These are phyloP conservation scores for Viola pubescens DNA, from an alignment of 441 rosid species.

Conservation along the genomic window DNA sequence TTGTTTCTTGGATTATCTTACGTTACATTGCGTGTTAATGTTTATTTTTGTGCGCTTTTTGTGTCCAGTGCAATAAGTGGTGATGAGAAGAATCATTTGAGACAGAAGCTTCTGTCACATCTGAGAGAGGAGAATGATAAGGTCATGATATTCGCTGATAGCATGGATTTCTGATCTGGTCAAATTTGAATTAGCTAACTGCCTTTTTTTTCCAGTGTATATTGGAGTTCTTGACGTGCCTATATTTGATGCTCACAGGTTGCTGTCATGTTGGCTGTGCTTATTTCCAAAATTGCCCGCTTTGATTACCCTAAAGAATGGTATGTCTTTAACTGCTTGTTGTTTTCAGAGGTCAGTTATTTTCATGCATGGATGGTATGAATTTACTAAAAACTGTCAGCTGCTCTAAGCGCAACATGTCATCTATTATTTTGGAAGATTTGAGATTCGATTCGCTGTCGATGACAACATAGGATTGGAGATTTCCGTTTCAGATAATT, in stretches of 20 bases:
- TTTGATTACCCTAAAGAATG: slow-evolving; percentile 96
- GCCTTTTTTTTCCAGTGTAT: background rate
- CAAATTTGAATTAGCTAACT: no score
- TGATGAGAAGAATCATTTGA: slow-evolving; percentile 78
- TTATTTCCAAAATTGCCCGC: slow-evolving; percentile 90
- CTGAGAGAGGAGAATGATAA: slow-evolving; percentile 80
- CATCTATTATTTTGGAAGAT: no score
- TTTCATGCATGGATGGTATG: background rate
- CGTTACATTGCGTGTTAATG: background rate
- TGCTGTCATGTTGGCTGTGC: slow-evolving; percentile 83
- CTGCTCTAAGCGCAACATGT: no score
- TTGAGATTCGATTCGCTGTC: no score
- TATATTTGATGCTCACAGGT: slow-evolving; percentile 37
- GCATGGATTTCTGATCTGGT: background rate
- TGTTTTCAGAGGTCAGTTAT: background rate
- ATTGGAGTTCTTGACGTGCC: background rate
- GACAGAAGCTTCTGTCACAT: slow-evolving; percentile 67
- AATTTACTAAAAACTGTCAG: no score
- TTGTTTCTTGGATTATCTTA: background rate
- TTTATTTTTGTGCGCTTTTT: background rate
- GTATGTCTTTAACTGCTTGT: slow-evolving; percentile 25
- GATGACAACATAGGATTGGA: no score
- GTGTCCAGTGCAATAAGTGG: slow-evolving; percentile 68
- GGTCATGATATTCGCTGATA: slow-evolving; percentile 29
- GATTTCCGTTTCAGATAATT: no score